Conservation (phyloP, 2,329 filamentous ascomycete species). For the Colletotrichum paranaense region DNA sequence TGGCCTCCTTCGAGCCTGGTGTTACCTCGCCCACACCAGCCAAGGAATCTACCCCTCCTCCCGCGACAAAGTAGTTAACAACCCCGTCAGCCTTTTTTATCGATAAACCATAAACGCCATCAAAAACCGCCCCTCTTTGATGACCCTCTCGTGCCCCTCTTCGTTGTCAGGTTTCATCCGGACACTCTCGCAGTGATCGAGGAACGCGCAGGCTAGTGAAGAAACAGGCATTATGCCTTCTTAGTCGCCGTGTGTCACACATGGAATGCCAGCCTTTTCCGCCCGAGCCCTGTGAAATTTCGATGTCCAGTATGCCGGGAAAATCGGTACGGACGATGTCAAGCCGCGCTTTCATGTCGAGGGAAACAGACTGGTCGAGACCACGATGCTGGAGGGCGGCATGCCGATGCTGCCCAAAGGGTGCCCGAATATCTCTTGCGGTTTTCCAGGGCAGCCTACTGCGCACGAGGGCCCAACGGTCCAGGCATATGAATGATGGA, state of each 20-base stretch:
- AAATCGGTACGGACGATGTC: slow-evolving; percentile 4
- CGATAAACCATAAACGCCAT: slow-evolving; percentile 14
- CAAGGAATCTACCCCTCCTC: slow-evolving; percentile 26
- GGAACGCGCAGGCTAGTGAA: background rate
- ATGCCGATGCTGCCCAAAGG: background rate
- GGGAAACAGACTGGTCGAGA: background rate
- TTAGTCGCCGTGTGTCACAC: background rate
- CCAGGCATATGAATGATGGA: too few species aligned
- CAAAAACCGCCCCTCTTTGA: background rate
- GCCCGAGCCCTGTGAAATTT: background rate
- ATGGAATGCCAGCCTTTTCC: background rate
- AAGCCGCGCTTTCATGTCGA: background rate
- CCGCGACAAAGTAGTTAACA: background rate
- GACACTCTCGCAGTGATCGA: background rate
- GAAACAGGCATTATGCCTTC: slow-evolving; percentile 13
- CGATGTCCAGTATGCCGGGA: background rate
- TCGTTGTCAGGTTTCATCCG: slow-evolving; percentile 18
- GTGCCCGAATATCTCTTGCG: too few species aligned
- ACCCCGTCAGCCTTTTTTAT: slow-evolving; percentile 7
- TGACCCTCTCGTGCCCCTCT: background rate
- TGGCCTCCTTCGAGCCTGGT: slow-evolving; percentile 14
- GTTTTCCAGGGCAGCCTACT: background rate
- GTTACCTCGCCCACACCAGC: slow-evolving; percentile 18
- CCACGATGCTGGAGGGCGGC: background rate
- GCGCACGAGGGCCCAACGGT: background rate